Percentiles rank a stretch among this genome's conserved stretches.
Evolutionary conservation across 768 basidiomycete species (phyloP).

Genomic region (Nidularia sp.): DNA sequence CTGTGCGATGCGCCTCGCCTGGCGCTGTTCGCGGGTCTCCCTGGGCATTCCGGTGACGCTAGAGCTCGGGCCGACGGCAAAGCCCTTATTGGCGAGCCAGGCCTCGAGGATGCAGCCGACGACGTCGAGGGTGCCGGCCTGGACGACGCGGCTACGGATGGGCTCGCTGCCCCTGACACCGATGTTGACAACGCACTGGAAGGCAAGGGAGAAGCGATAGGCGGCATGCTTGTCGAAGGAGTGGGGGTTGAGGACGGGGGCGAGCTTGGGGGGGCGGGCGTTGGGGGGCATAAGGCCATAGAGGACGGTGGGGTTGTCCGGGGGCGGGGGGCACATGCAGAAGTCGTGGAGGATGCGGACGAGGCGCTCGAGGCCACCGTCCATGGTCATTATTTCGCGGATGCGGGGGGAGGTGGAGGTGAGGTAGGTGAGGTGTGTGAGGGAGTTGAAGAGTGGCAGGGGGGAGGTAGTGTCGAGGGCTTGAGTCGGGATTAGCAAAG

Average conservation of each 20-base stretch:
- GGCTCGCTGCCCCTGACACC: constrained; percentile 93
- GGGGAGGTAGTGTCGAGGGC: constrained; percentile 51
- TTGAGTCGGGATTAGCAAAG: constrained; percentile 9
- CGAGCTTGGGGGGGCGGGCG: constrained; percentile 47
- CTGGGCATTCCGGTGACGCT: constrained; percentile 72
- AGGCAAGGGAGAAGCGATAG: constrained; percentile 87
- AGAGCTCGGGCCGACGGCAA: constrained; percentile 78
- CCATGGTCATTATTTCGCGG: constrained; percentile 96
- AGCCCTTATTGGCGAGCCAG: constrained; percentile 86
- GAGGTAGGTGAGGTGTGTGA: constrained; percentile 93
- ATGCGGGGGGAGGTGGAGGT: constrained; percentile 97
- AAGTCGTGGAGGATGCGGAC: constrained; percentile 89
- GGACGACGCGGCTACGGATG: constrained; percentile 88
- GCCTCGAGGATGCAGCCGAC: constrained; percentile 92
- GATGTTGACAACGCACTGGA: constrained; percentile 96
- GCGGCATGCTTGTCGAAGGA: constrained; percentile 81
- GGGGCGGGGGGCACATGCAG: constrained; percentile 77
- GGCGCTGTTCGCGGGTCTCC: constrained; percentile 72
- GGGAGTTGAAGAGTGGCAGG: constrained; percentile 82
- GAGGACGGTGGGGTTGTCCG: constrained; percentile 70
- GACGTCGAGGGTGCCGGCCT: constrained; percentile 90
- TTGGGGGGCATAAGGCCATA: constrained; percentile 75
- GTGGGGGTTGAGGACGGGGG: constrained; percentile 63
- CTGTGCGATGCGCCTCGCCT: constrained; percentile 51
- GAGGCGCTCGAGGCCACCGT: constrained; percentile 94